Percentiles rank a stretch among this genome's conserved stretches.
Evolutionary conservation across 148 eudicot genomes (phyloP).

Genomic region (Hydrangea macrophylla): DNA sequence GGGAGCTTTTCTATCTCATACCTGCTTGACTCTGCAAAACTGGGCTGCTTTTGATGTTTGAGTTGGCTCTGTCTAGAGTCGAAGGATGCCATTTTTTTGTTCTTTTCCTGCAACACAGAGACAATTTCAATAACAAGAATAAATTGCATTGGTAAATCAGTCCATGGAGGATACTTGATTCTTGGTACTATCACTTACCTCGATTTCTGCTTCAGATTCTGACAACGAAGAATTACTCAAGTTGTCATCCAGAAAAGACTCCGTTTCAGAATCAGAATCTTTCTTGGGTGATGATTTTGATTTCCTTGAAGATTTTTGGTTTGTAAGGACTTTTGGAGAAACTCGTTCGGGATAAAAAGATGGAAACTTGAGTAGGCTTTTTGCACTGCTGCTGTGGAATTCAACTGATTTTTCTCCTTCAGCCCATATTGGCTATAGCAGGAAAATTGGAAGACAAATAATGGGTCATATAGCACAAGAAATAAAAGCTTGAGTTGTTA

Average conservation of each 20-base stretch:
- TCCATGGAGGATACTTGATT: constrained; percentile 15
- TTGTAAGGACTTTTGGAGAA: constrained; percentile 30
- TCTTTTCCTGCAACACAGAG: constrained; percentile 30
- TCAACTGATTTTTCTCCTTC: constrained; percentile 39
- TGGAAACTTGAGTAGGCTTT: constrained; percentile 30
- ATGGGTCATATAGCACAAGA: background rate
- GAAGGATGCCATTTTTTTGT: constrained; percentile 16
- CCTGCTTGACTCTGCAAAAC: constrained; percentile 23
- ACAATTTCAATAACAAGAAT: background rate
- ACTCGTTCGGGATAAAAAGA: constrained; percentile 42
- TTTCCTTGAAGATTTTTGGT: constrained; percentile 21
- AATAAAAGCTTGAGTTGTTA: constrained; percentile 1
- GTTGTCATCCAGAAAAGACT: constrained; percentile 21
- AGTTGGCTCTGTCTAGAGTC: constrained; percentile 19
- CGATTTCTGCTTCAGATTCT: constrained; percentile 28
- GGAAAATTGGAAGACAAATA: constrained; percentile 6
- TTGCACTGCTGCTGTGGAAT: constrained; percentile 12
- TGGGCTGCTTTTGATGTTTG: constrained; percentile 13
- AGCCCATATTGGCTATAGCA: constrained; percentile 48
- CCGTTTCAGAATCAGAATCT: constrained; percentile 20
- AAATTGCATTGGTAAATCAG: constrained; percentile 26
- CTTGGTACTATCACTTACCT: constrained; percentile 30
- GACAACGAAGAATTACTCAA: constrained; percentile 22
- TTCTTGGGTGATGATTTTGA: no score
- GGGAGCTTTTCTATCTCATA: constrained; percentile 1